These are phyloP conservation scores for Malbranchea zuffiana DNA, from an alignment of 2,329 filamentous ascomycete genomes.

Conservation along the genomic window DNA sequence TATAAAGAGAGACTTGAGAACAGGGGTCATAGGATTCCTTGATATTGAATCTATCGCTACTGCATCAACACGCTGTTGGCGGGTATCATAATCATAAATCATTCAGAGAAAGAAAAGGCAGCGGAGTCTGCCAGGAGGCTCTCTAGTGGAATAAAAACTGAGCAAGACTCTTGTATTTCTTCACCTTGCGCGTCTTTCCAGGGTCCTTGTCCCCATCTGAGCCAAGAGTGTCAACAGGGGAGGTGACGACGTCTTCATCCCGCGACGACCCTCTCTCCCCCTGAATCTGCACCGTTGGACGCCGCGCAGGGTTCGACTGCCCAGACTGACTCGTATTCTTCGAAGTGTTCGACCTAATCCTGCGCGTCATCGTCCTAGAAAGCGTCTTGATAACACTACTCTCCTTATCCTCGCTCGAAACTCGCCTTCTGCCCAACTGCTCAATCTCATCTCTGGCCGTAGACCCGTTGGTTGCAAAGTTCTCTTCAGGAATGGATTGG, in stretches of 20 bases:
- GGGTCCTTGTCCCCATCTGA: neutral
- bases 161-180: constrained; percentile 19
- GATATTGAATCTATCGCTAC: no score
- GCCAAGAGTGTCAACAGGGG: neutral
- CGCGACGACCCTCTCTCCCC: no score
- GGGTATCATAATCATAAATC: neutral
- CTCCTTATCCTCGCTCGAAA: constrained; percentile 31
- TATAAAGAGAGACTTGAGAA: no score
- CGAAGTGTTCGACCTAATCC: constrained; percentile 16
- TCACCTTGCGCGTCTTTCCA: constrained; percentile 14
- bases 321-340: neutral
- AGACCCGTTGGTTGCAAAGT: constrained; percentile 57
- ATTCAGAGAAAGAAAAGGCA: neutral
- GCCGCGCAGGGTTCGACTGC: neutral
- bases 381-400: constrained; percentile 32
- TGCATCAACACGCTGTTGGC: no score
- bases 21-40: no score
- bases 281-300: neutral
- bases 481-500: constrained; percentile 56
- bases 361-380: constrained; percentile 31
- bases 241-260: neutral
- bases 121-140: no score
- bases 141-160: constrained; percentile 7
- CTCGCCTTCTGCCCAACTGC: constrained; percentile 42
- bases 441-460: constrained; percentile 61